Percentiles rank a stretch among this genome's conserved stretches.
Evolutionary conservation across 1,139 yeast genomes (phyloP).

Genomic region (Saccharomyces hybrid): DNA sequence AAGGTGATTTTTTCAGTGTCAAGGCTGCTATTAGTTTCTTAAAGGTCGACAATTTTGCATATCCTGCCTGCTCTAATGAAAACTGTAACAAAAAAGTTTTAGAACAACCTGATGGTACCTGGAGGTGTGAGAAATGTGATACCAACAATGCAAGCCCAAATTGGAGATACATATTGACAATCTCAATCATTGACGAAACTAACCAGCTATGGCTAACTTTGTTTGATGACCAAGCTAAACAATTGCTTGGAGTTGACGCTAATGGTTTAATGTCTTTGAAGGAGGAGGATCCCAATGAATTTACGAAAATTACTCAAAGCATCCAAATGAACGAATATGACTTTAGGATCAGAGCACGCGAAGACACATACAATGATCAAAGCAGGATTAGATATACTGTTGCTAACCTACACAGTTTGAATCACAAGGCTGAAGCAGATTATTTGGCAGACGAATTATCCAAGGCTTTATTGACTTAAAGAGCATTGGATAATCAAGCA

Average conservation of each 20-base stretch:
- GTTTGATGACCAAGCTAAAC: conserved; percentile 76
- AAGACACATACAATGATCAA: conserved; percentile 75
- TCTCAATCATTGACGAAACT: conserved; percentile 66
- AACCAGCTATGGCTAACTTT: conserved; percentile 83
- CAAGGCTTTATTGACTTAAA: conserved; percentile 10
- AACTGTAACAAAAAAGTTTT: conserved; percentile 79
- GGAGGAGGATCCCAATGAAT: conserved; percentile 41
- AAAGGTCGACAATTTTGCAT: conserved; percentile 68
- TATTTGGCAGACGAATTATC: conserved; percentile 35
- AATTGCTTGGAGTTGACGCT: conserved; percentile 63
- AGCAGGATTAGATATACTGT: conserved; percentile 71
- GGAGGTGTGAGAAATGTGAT: conserved; percentile 95
- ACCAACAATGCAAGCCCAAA: conserved; percentile 57
- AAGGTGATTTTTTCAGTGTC: conserved; percentile 67
- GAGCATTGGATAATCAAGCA: background rate
- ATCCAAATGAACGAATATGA: conserved; percentile 61
- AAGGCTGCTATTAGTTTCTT: conserved; percentile 69
- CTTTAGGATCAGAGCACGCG: conserved; percentile 73
- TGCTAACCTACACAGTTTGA: conserved; percentile 46
- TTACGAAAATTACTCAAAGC: conserved; percentile 43
- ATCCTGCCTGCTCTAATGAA: conserved; percentile 79
- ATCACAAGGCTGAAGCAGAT: conserved; percentile 54
- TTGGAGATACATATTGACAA: conserved; percentile 69
- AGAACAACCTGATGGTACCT: conserved; percentile 62
- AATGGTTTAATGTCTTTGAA: conserved; percentile 51